Evolutionary conservation across 345 rosid species (phyloP).

Genomic region (Hibiscus trionum): DNA sequence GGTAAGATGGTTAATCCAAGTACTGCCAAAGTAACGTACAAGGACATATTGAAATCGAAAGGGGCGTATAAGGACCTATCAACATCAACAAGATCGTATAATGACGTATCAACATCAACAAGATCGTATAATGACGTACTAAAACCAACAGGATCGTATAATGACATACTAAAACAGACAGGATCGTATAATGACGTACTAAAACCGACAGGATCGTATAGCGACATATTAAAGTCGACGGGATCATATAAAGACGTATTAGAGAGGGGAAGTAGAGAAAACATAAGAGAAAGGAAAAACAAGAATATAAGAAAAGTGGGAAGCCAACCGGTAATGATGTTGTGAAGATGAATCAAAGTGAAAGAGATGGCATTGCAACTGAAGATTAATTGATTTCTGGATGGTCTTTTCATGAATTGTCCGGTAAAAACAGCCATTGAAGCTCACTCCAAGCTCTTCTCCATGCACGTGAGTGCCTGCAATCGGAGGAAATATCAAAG

Average conservation of each 20-base stretch:
- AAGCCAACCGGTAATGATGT: neutral
- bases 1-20: neutral
- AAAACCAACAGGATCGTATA: constrained; percentile 12
- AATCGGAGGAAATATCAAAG: neutral
- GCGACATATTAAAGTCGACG: constrained; percentile 29
- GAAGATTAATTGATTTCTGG: constrained; percentile 31
- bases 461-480: constrained; percentile 6
- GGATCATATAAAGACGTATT: constrained; percentile 35
- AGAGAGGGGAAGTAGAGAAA: constrained; percentile 34
- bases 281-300: neutral
- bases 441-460: constrained; percentile 16
- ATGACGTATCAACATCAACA: constrained; percentile 27
- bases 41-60: neutral
- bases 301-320: neutral
- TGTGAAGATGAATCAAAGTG: constrained; percentile 2
- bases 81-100: constrained; percentile 11
- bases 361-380: neutral
- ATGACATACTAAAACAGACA: neutral
- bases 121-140: constrained; percentile 33
- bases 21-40: constrained; percentile 16
- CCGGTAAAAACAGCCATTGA: constrained; percentile 17
- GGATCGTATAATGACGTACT: constrained; percentile 33
- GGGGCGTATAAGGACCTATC: constrained; percentile 32
- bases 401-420: constrained; percentile 28
- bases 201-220: constrained; percentile 7